Percentiles rank a stretch among this genome's conserved stretches.
These are phyloP conservation scores for Suillus weaverae DNA, from an alignment of 768 basidiomycete species.

Conservation along the genomic window DNA sequence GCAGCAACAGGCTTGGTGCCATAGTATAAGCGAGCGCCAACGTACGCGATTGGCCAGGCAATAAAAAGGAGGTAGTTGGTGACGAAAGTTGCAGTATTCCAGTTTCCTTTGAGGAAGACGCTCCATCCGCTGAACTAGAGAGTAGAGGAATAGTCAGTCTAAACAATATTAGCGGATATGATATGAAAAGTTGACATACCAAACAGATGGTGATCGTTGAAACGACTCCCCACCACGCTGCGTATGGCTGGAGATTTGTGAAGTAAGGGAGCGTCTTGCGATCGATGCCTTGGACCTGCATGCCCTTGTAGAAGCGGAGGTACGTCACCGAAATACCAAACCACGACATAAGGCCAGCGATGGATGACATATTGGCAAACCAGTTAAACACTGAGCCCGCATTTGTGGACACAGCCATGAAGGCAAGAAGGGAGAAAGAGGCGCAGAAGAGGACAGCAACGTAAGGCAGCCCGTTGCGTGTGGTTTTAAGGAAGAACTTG, in stretches of 20 bases:
- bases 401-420: conserved; percentile 70
- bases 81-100: conserved; percentile 68
- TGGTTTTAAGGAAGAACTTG: conserved; percentile 68
- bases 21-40: conserved; percentile 51
- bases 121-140: conserved; percentile 47
- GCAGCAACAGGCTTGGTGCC: conserved; percentile 29
- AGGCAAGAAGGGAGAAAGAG: conserved; percentile 67
- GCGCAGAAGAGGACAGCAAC: conserved; percentile 68
- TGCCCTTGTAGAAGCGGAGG: conserved; percentile 78
- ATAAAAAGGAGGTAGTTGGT: conserved; percentile 76
- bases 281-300: conserved; percentile 78
- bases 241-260: conserved; percentile 67
- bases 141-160: conserved; percentile 41
- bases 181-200: conserved; percentile 42
- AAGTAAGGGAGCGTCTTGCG: conserved; percentile 70
- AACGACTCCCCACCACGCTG: conserved; percentile 56
- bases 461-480: conserved; percentile 74
- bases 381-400: conserved; percentile 77
- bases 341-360: conserved; percentile 75
- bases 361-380: conserved; percentile 76
- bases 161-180: neutral
- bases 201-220: conserved; percentile 52
- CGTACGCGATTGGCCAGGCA: conserved; percentile 75
- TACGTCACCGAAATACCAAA: conserved; percentile 76
- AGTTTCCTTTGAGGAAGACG: conserved; percentile 53